phyloP scores from a whole-genome alignment of 257 asterid species.

The Anisodus tanguticus region DNA sequence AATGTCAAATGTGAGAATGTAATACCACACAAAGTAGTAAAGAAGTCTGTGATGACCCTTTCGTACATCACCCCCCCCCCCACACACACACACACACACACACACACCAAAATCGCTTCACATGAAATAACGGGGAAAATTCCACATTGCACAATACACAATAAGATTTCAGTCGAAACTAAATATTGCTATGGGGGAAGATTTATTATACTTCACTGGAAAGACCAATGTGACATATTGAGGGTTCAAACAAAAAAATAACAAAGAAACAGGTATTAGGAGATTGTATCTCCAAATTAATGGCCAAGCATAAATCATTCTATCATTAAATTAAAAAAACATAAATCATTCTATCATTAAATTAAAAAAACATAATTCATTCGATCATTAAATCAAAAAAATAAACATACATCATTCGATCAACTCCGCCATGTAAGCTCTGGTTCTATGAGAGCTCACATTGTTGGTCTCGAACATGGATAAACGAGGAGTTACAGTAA shows the following conservation, averaged over 20 bases:
- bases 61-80: neutral
- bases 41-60: neutral
- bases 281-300: neutral
- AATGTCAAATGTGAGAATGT: neutral
- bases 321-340: neutral
- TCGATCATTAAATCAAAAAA: neutral
- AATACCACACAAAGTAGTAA: neutral
- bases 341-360: neutral
- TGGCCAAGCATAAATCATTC: neutral
- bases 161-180: neutral
- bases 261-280: no score
- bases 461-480: neutral
- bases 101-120: neutral
- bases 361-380: neutral
- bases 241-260: no score
- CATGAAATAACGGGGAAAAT: neutral
- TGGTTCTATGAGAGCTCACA: neutral
- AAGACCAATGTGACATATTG: no score
- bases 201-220: neutral
- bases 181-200: neutral
- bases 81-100: neutral
- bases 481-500: neutral
- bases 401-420: neutral
- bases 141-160: neutral
- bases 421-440: neutral